A percentile compares a stretch with the other conserved stretches of the same genome.
These are phyloP conservation scores for Lindgomyces ingoldianus DNA, from an alignment of 495 filamentous ascomycete species.

Conservation along the genomic window DNA sequence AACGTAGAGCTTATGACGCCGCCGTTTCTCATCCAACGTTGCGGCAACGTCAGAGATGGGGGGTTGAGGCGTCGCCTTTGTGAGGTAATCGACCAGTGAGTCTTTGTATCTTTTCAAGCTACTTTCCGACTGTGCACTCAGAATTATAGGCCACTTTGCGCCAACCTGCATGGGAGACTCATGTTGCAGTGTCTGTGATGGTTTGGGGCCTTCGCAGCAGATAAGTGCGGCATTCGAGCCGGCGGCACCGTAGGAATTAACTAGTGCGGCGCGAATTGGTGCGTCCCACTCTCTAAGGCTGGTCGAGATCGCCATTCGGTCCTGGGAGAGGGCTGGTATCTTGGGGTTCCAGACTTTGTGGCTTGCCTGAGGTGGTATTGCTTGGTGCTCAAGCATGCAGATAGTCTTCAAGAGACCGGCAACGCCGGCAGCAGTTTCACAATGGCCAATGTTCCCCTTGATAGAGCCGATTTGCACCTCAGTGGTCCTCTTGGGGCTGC, in stretches of 20 bases:
- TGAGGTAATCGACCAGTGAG: neutral
- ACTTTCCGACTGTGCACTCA: neutral
- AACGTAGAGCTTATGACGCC: too few relatives aligned
- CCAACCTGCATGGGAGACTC: neutral
- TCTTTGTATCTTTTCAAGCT: neutral
- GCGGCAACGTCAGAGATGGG: neutral
- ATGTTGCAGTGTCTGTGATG: neutral
- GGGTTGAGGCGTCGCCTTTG: neutral
- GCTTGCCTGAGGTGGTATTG: constrained; percentile 4
- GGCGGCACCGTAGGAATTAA: constrained; percentile 16
- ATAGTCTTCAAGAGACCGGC: constrained; percentile 52
- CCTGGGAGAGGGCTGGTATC: neutral
- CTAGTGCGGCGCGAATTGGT: neutral
- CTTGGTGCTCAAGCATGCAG: constrained; percentile 49
- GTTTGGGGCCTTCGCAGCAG: neutral
- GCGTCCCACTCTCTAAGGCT: constrained; percentile 20
- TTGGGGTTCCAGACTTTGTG: constrained; percentile 4
- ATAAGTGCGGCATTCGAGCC: neutral
- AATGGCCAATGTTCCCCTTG: constrained; percentile 56
- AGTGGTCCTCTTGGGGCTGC: neutral
- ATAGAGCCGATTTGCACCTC: constrained; percentile 40
- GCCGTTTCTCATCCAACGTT: too few relatives aligned
- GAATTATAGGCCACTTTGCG: neutral
- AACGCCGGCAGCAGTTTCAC: constrained; percentile 53
- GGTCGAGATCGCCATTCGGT: neutral